Conservation (phyloP, 345 rosid genomes). For the Bruguiera gymnorhiza region DNA sequence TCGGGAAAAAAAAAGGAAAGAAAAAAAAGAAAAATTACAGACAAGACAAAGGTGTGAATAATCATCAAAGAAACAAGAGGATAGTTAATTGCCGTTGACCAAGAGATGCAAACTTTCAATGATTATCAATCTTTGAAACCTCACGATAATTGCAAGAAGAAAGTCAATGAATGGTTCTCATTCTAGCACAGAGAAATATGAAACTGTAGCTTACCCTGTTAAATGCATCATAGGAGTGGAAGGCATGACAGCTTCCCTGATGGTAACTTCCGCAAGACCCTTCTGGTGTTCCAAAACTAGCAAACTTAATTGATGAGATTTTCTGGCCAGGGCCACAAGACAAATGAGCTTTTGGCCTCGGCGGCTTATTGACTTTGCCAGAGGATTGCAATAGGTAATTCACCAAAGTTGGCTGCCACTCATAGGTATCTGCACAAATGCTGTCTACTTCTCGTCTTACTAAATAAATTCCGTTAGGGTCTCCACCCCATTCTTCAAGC, state of each 20-base stretch:
- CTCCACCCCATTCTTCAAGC: constrained; percentile 98
- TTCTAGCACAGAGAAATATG: neutral
- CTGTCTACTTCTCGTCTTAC: constrained; percentile 81
- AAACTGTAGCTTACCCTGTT: constrained; percentile 55
- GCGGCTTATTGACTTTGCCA: constrained; percentile 71
- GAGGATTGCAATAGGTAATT: constrained; percentile 80
- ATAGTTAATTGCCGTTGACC: neutral
- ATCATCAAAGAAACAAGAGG: neutral
- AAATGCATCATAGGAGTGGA: constrained; percentile 91
- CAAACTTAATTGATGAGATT: constrained; percentile 78
- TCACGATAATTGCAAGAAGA: neutral
- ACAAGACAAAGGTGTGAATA: no score
- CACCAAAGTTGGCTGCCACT: constrained; percentile 94
- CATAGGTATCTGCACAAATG: constrained; percentile 81
- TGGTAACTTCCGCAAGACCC: constrained; percentile 89
- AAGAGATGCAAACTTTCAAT: neutral
- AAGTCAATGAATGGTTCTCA: no score
- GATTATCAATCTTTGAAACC: no score
- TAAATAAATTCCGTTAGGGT: constrained; percentile 76
- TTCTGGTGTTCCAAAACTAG: constrained; percentile 96
- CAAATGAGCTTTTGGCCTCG: constrained; percentile 84
- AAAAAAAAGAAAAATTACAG: neutral
- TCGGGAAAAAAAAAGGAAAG: neutral
- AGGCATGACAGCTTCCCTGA: constrained; percentile 83
- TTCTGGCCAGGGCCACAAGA: constrained; percentile 79